phyloP scores from a whole-genome alignment of 2,329 filamentous ascomycete species.

The Aspergillus sp. region DNA sequence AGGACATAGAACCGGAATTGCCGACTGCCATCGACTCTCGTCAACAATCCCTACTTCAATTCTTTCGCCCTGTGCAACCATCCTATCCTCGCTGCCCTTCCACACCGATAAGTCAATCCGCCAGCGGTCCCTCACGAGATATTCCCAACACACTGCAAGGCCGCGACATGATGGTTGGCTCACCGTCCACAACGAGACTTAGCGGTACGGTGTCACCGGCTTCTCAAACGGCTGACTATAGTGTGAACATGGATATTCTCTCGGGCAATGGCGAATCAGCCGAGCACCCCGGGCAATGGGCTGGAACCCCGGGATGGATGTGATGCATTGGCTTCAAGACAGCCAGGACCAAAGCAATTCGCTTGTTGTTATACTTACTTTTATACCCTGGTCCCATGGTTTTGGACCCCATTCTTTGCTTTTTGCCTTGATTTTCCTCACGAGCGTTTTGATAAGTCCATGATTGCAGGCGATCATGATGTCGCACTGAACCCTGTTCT shows the following conservation, averaged over 20 bases:
- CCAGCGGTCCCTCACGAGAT: conserved; percentile 25
- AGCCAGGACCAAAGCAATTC: not conserved
- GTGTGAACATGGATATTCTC: conserved; percentile 40
- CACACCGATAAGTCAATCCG: conserved; percentile 22
- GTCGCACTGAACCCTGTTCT: not conserved
- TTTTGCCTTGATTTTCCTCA: not conserved
- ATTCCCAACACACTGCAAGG: conserved; percentile 27
- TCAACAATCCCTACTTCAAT: conserved; percentile 46
- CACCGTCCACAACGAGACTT: conserved; percentile 22
- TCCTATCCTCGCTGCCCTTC: conserved; percentile 24
- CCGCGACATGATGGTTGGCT: conserved; percentile 24
- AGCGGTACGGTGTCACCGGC: conserved; percentile 31
- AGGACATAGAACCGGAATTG: conserved; percentile 32
- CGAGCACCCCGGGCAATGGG: conserved; percentile 30
- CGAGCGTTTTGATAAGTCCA: not conserved
- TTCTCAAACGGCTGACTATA: conserved; percentile 25
- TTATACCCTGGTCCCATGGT: conserved; percentile 7
- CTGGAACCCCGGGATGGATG: conserved; percentile 39
- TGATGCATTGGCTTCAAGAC: conserved; percentile 15
- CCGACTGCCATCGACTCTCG: conserved; percentile 41
- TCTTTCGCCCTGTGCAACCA: conserved; percentile 40
- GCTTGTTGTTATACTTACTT: conserved; percentile 1
- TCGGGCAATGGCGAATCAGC: conserved; percentile 29
- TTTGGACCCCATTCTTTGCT: not conserved
- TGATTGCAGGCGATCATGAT: conserved; percentile 15